A percentile compares a stretch with the other conserved stretches of the same genome.
phyloP scores from a whole-genome alignment of 139 green algal species.

The Asterochloris sp. region DNA sequence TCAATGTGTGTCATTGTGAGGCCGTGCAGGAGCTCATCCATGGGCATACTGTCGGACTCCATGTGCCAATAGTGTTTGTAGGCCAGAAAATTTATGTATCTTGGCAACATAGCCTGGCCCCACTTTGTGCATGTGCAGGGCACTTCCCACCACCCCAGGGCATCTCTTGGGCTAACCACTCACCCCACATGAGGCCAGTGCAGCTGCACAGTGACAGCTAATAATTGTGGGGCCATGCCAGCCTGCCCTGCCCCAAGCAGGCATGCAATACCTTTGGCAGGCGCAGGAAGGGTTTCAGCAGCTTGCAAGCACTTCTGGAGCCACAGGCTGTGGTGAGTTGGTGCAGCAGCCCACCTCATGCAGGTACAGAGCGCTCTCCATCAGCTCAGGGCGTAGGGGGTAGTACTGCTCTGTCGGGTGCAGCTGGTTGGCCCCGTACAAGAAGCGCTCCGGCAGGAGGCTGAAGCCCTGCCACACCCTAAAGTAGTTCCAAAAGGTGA shows the following conservation, averaged over 20 bases:
- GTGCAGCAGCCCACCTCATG: background rate
- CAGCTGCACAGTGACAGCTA: background rate
- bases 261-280: background rate
- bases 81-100: too few species aligned
- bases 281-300: background rate
- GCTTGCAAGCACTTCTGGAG: background rate
- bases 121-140: too few species aligned
- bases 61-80: too few species aligned
- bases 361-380: slow-evolving; percentile 22
- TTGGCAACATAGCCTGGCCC: too few species aligned
- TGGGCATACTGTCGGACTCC: too few species aligned
- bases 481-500: slow-evolving; percentile 67
- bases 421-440: slow-evolving; percentile 1
- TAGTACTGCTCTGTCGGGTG: slow-evolving; percentile 26
- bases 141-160: too few species aligned
- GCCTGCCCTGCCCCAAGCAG: background rate
- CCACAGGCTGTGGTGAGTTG: background rate
- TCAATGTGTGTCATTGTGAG: too few species aligned
- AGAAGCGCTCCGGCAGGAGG: slow-evolving; percentile 69
- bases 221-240: background rate
- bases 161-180: too few species aligned
- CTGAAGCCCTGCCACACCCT: slow-evolving; percentile 66
- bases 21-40: too few species aligned
- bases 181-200: too few species aligned
- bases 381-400: slow-evolving; percentile 22